Percentiles rank a stretch among this genome's conserved stretches.
phyloP scores from a whole-genome alignment of 257 asterid genomes.

The Solanum ossicruentum region DNA sequence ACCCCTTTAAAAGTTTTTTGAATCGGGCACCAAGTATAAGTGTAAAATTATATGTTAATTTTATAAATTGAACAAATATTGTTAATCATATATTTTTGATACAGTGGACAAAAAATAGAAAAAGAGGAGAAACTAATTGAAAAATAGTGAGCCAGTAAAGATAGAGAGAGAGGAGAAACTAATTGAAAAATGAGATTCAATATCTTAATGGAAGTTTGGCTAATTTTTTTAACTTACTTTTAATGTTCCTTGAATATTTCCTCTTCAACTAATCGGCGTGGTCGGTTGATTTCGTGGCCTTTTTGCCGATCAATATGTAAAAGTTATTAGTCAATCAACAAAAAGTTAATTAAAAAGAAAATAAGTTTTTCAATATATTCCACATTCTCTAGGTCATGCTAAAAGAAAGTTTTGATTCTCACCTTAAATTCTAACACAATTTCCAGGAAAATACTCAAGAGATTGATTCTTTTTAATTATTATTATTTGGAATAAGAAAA shows the following conservation, averaged over 20 bases:
- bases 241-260: not conserved
- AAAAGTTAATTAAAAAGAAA: not conserved
- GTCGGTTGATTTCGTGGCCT: constrained; percentile 13
- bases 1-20: too few relatives aligned
- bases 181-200: not conserved
- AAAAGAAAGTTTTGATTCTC: constrained; percentile 9
- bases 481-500: not conserved
- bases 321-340: not conserved
- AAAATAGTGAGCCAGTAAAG: not conserved
- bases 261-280: not conserved
- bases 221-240: not conserved
- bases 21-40: too few relatives aligned
- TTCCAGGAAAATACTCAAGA: not conserved
- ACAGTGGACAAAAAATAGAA: too few relatives aligned
- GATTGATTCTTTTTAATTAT: not conserved
- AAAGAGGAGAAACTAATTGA: not conserved
- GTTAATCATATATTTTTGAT: too few relatives aligned
- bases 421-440: not conserved
- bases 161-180: not conserved
- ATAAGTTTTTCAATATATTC: constrained; percentile 4
- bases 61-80: too few relatives aligned
- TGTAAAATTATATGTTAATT: too few relatives aligned
- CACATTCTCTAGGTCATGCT: not conserved
- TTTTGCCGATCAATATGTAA: not conserved
- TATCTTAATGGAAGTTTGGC: not conserved